These are phyloP conservation scores for Papiliotrema terrestris DNA, from an alignment of 1,284 basidiomycete genomes.

Conservation along the genomic window DNA sequence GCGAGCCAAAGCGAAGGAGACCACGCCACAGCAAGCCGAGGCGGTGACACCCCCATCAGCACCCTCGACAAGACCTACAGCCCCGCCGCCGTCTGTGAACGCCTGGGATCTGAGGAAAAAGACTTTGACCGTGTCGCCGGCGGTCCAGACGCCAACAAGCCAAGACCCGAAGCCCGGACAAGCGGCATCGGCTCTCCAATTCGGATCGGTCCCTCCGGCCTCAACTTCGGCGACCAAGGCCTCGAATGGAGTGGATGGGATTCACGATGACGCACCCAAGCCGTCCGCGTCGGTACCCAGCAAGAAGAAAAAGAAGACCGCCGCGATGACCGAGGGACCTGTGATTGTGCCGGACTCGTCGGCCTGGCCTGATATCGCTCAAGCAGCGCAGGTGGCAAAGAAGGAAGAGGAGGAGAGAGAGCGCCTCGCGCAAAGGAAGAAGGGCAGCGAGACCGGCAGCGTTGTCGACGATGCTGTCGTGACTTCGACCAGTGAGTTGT, in stretches of 20 bases:
- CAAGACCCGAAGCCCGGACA: neutral
- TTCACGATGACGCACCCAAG: slow-evolving; percentile 11
- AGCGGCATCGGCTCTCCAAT: neutral
- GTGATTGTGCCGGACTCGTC: slow-evolving; percentile 27
- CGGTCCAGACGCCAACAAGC: slow-evolving; percentile 5
- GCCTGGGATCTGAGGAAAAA: slow-evolving; percentile 44
- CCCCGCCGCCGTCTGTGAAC: slow-evolving; percentile 29
- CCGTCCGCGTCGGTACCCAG: neutral
- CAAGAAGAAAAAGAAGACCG: slow-evolving; percentile 14
- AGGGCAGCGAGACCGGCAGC: slow-evolving; percentile 15
- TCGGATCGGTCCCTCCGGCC: neutral
- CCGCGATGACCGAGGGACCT: slow-evolving; percentile 4
- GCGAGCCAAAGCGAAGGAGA: slow-evolving; percentile 10
- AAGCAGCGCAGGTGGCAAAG: slow-evolving; percentile 29
- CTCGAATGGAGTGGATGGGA: slow-evolving; percentile 11
- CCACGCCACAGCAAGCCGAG: neutral
- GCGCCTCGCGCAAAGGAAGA: slow-evolving; percentile 24
- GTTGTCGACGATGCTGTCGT: slow-evolving; percentile 12
- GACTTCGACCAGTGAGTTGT: slow-evolving; percentile 24
- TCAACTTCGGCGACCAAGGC: no score
- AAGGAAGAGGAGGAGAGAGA: slow-evolving; percentile 29
- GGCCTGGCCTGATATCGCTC: slow-evolving; percentile 42
- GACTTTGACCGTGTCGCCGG: neutral
- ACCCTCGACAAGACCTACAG: neutral
- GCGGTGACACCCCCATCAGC: neutral